Evolutionary conservation across 495 filamentous ascomycete genomes (phyloP), one percentile per base, ranked within the genome.

Genomic region (Elaphomyces granulatus): DNA sequence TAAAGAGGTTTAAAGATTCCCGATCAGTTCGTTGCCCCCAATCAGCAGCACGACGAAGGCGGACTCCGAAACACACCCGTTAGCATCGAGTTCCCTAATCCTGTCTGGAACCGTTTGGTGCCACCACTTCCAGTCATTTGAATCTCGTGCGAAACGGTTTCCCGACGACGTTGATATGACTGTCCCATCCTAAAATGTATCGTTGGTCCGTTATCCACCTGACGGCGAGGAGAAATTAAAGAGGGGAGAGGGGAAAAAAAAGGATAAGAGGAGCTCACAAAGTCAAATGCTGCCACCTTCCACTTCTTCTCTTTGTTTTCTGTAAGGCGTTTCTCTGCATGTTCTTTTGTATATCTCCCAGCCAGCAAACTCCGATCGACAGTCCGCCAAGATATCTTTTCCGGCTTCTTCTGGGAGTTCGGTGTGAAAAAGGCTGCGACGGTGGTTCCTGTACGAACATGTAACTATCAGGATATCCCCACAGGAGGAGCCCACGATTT

Each of bases 101-200:
- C 58, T 71, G 0, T 52, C 56, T 1, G 84, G 83, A 1, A 95
- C 83, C 14, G 56, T 70, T 8, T 59, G 33, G 52, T 93, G 66
- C 87, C 87, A 96, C 90, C 90, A 99, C 60, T 81, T 82, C 90
- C 90, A 99, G 56, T 96, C 90, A 3, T 66, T 58, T 0, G 75
- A 68, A 43, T 75, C 75, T 45, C 68, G 71, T 4, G 75, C 68
- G 44, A 86, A 87, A 19, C 68, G 75, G 52, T 85, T 90, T 3
- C 87, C 87, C 0, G 90, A 94, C 0, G 71, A 65, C 0, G 83
- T 80, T 3, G 65, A 63, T 40, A 96, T 84, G 12, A 99, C 56
- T 4, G 92, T 99, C 31, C 81, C 87, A 58, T 94, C 90, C 80
- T 90, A 45, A 35, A n/a, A n/a, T n/a, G n/a, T n/a, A n/a, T n/a